A percentile compares a stretch with the other conserved stretches of the same genome.
phyloP scores from a whole-genome alignment of 1,139 yeast species.

The Lodderomyces metapsilosis region DNA sequence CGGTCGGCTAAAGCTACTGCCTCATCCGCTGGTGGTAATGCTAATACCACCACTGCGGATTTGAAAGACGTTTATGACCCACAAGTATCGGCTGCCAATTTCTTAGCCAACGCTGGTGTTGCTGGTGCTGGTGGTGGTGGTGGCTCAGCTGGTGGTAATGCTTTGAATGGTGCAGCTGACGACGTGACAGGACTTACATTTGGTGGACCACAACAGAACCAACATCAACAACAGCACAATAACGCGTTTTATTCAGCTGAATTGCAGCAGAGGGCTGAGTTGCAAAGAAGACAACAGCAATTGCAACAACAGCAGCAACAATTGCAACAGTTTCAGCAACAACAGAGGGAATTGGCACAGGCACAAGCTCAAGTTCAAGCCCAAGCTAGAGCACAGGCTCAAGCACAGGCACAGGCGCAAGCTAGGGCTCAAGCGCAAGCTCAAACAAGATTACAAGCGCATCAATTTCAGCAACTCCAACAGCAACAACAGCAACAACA shows the following conservation, averaged over 20 bases:
- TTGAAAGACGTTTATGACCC: slow-evolving; percentile 12
- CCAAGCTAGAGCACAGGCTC: slow-evolving; percentile 13
- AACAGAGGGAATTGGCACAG: slow-evolving; percentile 14
- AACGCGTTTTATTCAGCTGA: slow-evolving; percentile 19
- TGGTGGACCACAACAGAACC: slow-evolving; percentile 10
- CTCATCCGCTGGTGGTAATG: background rate
- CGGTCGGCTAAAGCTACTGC: slow-evolving; percentile 4
- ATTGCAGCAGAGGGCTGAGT: slow-evolving; percentile 22
- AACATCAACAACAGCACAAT: slow-evolving; percentile 21
- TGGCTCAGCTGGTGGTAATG: too few relatives aligned
- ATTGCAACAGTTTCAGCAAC: slow-evolving; percentile 20
- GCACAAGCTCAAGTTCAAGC: slow-evolving; percentile 16
- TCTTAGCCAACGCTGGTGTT: slow-evolving; percentile 1
- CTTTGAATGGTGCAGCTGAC: background rate
- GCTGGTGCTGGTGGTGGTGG: too few relatives aligned
- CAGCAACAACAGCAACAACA: slow-evolving; percentile 12
- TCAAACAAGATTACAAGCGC: slow-evolving; percentile 13
- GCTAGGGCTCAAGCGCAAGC: slow-evolving; percentile 16
- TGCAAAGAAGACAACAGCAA: slow-evolving; percentile 31
- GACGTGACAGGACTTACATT: slow-evolving; percentile 4
- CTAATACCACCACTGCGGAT: slow-evolving; percentile 1
- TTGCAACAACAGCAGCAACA: slow-evolving; percentile 25
- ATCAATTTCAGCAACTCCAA: slow-evolving; percentile 15
- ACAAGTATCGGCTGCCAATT: slow-evolving; percentile 11
- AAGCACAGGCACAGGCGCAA: slow-evolving; percentile 14